Percentiles rank a stretch among this genome's conserved stretches.
Evolutionary conservation across 164 flowering plant genomes (phyloP).

Genomic region (Akebia trifoliata): DNA sequence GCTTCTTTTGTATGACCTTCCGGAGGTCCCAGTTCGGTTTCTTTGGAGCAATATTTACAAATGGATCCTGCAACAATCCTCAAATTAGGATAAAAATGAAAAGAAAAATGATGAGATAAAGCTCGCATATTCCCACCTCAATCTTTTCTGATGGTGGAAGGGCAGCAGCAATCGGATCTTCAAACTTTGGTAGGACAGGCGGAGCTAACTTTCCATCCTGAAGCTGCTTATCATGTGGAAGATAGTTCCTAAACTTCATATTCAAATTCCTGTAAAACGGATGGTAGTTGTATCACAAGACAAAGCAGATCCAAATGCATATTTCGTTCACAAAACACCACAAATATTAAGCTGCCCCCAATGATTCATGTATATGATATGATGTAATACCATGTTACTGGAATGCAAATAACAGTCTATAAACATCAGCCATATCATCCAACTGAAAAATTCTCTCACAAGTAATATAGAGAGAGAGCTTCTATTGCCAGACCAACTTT

Average conservation of each 20-base stretch:
- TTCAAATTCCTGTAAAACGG: constrained; percentile 36
- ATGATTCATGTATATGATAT: too few relatives aligned
- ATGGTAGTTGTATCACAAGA: not conserved
- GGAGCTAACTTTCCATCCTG: constrained; percentile 90
- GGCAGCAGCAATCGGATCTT: constrained; percentile 64
- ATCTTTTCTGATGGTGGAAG: constrained; percentile 48
- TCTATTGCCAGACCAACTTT: too few relatives aligned
- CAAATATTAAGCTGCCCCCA: not conserved
- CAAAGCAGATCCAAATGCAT: not conserved
- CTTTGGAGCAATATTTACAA: constrained; percentile 93
- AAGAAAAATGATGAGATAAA: not conserved
- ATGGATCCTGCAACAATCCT: constrained; percentile 64
- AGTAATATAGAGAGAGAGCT: too few relatives aligned
- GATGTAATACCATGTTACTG: too few relatives aligned
- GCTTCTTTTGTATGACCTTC: constrained; percentile 88
- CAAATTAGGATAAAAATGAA: constrained; percentile 6
- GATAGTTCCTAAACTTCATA: constrained; percentile 93
- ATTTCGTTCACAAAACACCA: not conserved
- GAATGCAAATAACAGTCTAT: too few relatives aligned
- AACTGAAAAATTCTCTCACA: too few relatives aligned
- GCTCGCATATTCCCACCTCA: constrained; percentile 48
- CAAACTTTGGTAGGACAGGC: constrained; percentile 80
- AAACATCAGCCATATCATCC: too few relatives aligned
- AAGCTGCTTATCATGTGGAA: constrained; percentile 92
- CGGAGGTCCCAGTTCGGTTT: constrained; percentile 97